A percentile compares a stretch with the other conserved stretches of the same genome.
Conservation (phyloP, 2,329 filamentous ascomycete genomes). For the Penicillium sumatraense region DNA sequence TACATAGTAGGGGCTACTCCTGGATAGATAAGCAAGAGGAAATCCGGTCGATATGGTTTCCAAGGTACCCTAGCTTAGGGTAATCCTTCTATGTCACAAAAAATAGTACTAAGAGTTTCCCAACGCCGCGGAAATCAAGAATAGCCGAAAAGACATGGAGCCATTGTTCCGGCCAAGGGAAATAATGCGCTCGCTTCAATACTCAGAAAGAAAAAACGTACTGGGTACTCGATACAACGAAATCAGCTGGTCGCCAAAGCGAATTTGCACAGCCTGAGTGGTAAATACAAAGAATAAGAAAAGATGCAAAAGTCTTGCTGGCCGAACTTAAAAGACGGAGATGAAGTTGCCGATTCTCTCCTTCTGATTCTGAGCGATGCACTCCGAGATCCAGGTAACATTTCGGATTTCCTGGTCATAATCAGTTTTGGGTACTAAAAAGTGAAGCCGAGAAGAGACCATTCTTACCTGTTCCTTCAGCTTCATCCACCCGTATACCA, state of each 20-base stretch:
- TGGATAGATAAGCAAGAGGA: not conserved
- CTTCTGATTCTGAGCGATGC: slow-evolving; percentile 99
- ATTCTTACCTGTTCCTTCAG: slow-evolving; percentile 85
- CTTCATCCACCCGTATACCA: slow-evolving; percentile 98
- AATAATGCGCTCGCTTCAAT: slow-evolving; percentile 36
- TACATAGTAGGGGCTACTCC: not conserved
- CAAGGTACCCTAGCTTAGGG: too few species aligned
- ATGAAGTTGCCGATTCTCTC: slow-evolving; percentile 99
- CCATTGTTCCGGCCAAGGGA: slow-evolving; percentile 17
- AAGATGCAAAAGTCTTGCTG: slow-evolving; percentile 16
- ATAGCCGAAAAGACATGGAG: slow-evolving; percentile 26
- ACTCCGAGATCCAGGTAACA: slow-evolving; percentile 99
- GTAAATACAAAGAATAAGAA: slow-evolving; percentile 23
- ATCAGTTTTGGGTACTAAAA: slow-evolving; percentile 28
- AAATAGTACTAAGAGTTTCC: slow-evolving; percentile 21
- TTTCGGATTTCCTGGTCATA: slow-evolving; percentile 87
- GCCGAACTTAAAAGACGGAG: slow-evolving; percentile 76
- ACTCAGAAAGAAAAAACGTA: slow-evolving; percentile 31
- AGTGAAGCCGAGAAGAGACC: not conserved
- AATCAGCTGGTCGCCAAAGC: slow-evolving; percentile 19
- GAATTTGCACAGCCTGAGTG: slow-evolving; percentile 22
- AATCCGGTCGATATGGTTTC: slow-evolving; percentile 22
- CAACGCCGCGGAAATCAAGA: slow-evolving; percentile 32
- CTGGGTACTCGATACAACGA: slow-evolving; percentile 36
- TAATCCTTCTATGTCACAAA: slow-evolving; percentile 36